Conservation (phyloP, 1,284 basidiomycete species). For the Tilletia indica region DNA sequence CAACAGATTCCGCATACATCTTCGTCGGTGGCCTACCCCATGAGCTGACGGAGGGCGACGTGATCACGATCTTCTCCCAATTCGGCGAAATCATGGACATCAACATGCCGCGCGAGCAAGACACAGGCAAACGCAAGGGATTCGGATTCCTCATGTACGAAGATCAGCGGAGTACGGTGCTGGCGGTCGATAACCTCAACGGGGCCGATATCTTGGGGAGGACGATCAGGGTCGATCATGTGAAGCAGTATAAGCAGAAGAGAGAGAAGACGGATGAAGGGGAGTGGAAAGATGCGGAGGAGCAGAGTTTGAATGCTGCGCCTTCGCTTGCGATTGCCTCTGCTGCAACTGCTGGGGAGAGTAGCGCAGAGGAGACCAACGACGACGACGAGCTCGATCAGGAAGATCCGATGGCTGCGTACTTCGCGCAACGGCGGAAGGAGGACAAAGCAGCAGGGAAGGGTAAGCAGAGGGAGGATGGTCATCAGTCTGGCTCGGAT, state of each 20-base stretch:
- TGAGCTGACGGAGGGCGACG: constrained; percentile 87
- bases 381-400: constrained; percentile 69
- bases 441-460: constrained; percentile 26
- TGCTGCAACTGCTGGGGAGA: constrained; percentile 2
- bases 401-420: constrained; percentile 96
- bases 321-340: constrained; percentile 19
- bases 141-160: constrained; percentile 99
- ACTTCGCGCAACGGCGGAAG: constrained; percentile 57
- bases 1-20: constrained; percentile 84
- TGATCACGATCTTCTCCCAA: constrained; percentile 95
- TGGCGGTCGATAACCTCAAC: constrained; percentile 98
- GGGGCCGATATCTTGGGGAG: constrained; percentile 83
- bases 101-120: constrained; percentile 69
- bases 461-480: constrained; percentile 17
- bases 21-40: constrained; percentile 67
- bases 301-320: constrained; percentile 48
- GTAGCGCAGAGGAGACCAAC: neutral
- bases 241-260: constrained; percentile 82
- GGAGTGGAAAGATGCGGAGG: constrained; percentile 78
- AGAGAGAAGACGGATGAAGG: constrained; percentile 75
- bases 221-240: constrained; percentile 86
- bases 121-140: constrained; percentile 70
- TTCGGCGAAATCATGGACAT: constrained; percentile 94
- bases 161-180: constrained; percentile 89
- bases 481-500: constrained; percentile 14